Evolutionary conservation across 305 asterid genomes (phyloP).

Genomic region (Nicotiana rustica): DNA sequence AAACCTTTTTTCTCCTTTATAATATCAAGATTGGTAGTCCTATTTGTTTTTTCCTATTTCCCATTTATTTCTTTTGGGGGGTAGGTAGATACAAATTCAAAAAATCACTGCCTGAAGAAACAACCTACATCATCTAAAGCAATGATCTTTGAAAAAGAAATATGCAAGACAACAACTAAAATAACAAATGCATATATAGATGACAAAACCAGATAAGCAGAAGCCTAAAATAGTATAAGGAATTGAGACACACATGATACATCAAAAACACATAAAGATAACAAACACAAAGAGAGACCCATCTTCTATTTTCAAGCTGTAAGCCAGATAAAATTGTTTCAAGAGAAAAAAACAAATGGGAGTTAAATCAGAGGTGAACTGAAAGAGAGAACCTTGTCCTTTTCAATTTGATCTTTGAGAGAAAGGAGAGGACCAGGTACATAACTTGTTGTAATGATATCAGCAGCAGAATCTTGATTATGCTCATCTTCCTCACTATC

Average conservation of each 20-base stretch:
- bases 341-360: not conserved
- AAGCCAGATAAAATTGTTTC: not conserved
- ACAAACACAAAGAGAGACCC: not conserved
- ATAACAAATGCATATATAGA: not conserved
- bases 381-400: constrained; percentile 66
- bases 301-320: not conserved
- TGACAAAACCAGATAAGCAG: not conserved
- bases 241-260: not conserved
- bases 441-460: constrained; percentile 38
- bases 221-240: constrained; percentile 11
- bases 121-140: not conserved
- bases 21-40: not conserved
- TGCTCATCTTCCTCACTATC: constrained; percentile 37
- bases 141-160: not conserved
- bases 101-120: not conserved
- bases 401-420: constrained; percentile 76
- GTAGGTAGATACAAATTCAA: not conserved
- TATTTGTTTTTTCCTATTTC: not conserved
- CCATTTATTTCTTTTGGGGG: too few relatives aligned
- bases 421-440: constrained; percentile 84
- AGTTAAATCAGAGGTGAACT: not conserved
- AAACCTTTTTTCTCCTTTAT: not conserved
- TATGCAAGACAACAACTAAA: too few relatives aligned
- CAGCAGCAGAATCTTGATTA: constrained; percentile 32
- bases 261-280: not conserved